Conservation (phyloP, 1,284 basidiomycete genomes). For the Trichosporon ovoides region DNA sequence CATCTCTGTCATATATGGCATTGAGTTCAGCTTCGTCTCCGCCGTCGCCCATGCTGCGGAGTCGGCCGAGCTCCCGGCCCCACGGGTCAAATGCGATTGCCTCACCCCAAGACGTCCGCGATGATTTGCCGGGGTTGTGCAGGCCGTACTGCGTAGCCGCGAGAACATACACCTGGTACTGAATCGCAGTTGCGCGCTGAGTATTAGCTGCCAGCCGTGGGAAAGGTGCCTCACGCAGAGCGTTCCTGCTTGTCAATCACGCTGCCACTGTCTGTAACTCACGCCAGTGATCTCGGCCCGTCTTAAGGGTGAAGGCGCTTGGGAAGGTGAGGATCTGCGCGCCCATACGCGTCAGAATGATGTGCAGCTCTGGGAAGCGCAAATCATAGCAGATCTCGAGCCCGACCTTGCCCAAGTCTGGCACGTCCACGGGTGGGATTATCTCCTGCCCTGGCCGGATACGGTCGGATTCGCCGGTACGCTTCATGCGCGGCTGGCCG, state of each 20-base stretch:
- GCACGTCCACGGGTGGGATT: slow-evolving; percentile 32
- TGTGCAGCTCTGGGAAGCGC: slow-evolving; percentile 52
- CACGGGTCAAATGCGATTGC: slow-evolving; percentile 40
- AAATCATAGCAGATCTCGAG: slow-evolving; percentile 56
- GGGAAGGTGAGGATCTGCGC: slow-evolving; percentile 53
- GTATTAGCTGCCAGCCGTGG: neutral
- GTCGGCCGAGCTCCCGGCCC: slow-evolving; percentile 34
- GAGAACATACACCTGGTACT: slow-evolving; percentile 43
- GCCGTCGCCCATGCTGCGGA: slow-evolving; percentile 35
- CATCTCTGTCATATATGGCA: slow-evolving; percentile 21
- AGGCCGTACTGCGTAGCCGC: slow-evolving; percentile 42
- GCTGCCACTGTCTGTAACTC: slow-evolving; percentile 6
- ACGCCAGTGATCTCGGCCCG: slow-evolving; percentile 48
- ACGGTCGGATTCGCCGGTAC: slow-evolving; percentile 35
- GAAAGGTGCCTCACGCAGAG: slow-evolving; percentile 19
- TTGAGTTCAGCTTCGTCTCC: slow-evolving; percentile 18
- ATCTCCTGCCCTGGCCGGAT: slow-evolving; percentile 46
- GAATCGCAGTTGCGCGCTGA: slow-evolving; percentile 36
- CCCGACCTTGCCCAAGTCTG: slow-evolving; percentile 48
- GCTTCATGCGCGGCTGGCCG: slow-evolving; percentile 17
- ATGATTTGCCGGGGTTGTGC: slow-evolving; percentile 24
- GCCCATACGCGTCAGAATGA: slow-evolving; percentile 48
- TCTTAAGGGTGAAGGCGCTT: slow-evolving; percentile 52
- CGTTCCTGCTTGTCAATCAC: slow-evolving; percentile 20
- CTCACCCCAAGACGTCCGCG: slow-evolving; percentile 39